Evolutionary conservation across 768 basidiomycete species (phyloP).

Genomic region (Lyophyllum atratum): DNA sequence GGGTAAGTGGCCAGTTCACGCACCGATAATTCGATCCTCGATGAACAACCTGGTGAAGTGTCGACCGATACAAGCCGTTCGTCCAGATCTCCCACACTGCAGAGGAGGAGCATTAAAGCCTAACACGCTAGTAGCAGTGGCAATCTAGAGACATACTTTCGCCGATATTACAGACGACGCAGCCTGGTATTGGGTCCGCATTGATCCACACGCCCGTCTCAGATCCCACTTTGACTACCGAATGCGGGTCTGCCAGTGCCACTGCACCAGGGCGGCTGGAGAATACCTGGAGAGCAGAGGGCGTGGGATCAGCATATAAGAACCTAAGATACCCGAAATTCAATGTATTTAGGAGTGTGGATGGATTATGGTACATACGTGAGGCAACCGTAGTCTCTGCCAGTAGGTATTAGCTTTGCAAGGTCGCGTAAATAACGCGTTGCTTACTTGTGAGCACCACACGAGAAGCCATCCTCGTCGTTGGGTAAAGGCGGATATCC

Average conservation of each 20-base stretch:
- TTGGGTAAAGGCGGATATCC: slow-evolving; percentile 88
- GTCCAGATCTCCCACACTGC: slow-evolving; percentile 94
- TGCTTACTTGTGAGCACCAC: slow-evolving; percentile 84
- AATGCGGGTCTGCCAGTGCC: slow-evolving; percentile 29
- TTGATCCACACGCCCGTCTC: slow-evolving; percentile 77
- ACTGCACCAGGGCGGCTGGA: slow-evolving; percentile 42
- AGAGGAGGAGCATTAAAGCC: background rate
- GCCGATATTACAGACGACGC: slow-evolving; percentile 90
- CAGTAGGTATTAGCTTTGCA: background rate
- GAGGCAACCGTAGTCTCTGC: slow-evolving; percentile 87
- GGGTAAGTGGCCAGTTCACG: slow-evolving; percentile 20
- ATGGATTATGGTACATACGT: slow-evolving; percentile 51
- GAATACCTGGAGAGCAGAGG: slow-evolving; percentile 82
- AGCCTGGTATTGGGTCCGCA: slow-evolving; percentile 81
- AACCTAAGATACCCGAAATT: slow-evolving; percentile 50
- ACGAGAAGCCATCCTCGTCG: slow-evolving; percentile 81
- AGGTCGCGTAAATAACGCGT: background rate
- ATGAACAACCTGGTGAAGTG: slow-evolving; percentile 89
- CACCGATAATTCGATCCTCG: slow-evolving; percentile 68
- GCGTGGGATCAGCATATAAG: slow-evolving; percentile 81
- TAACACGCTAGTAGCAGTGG: background rate
- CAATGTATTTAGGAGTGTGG: background rate
- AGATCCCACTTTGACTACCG: slow-evolving; percentile 53
- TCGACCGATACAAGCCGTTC: slow-evolving; percentile 81
- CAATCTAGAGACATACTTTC: slow-evolving; percentile 63